Evolutionary conservation across 768 basidiomycete species (phyloP), one percentile per base, ranked within the genome.

Genomic region (Dacryopinax spathularia): DNA sequence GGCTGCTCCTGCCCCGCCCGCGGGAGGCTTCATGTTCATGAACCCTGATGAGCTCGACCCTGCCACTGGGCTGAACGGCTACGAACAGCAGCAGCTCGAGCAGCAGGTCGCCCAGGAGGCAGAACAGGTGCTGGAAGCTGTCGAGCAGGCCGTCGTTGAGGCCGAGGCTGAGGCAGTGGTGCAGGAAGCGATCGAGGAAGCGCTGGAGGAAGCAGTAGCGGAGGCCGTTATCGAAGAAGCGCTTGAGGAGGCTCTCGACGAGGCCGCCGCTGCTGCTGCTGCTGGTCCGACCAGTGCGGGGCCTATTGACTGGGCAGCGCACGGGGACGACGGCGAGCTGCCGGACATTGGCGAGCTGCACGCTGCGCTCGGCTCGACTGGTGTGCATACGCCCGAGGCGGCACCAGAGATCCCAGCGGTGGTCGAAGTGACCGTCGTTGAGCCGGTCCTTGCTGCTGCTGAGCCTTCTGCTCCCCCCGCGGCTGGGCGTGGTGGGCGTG

Each of bases 21-120:
- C 7, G 48, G 25, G 10, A 44, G 48, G 48, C 25, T 56, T 56
- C 48, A 56, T 56, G 48, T 56, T 56, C 48, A 56, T 56, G 48
- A 56, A 56, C 48, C 48, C 48, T 13, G 48, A 56, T 29, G 48
- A 56, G 48, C 48, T 56, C 10, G 48, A 56, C 25, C 10, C 48
- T 56, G 13, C 43, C 43, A 22, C 39, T 41, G 39, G 39, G 16
- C 7, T 18, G 39, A 22, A 18, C 7, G 18, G 13, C 43, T 7
- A 20, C 43, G 10, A 6, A 22, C 9, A 2, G 13, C 31, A 56
- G 9, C 13, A 56, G 48, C 48, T n/a, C n/a, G n/a, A 56, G 48
- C 25, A 31, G 9, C 13, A 3, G 48, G 3, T 5, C 5, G 48
- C 10, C 10, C 25, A 22, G 22, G 48, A 56, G 9, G 29, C 48